These are phyloP conservation scores for Hortiboletus campestris DNA, from an alignment of 768 basidiomycete species.

Conservation along the genomic window DNA sequence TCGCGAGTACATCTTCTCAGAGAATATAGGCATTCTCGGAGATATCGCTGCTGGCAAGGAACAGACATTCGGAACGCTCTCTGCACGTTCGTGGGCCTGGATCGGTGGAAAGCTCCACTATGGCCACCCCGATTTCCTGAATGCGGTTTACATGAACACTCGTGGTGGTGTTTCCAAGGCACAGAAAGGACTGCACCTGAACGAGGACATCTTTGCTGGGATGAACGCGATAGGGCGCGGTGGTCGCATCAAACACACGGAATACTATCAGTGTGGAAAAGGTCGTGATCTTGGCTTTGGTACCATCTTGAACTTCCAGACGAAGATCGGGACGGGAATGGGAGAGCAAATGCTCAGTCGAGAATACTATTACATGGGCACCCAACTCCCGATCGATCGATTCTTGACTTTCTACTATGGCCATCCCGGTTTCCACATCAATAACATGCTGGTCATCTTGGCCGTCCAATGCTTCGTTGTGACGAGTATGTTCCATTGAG, in stretches of 20 bases:
- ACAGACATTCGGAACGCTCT: constrained; percentile 97
- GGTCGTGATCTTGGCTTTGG: constrained; percentile 99
- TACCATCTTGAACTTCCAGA: constrained; percentile 99
- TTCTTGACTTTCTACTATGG: constrained; percentile 99
- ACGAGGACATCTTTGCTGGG: constrained; percentile 99
- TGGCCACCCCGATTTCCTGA: constrained; percentile 99
- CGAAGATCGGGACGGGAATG: constrained; percentile 99
- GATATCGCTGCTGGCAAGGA: constrained; percentile 99
- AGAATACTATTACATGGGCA: constrained; percentile 98
- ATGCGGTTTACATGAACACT: constrained; percentile 96
- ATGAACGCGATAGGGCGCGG: constrained; percentile 98
- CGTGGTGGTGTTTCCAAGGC: constrained; percentile 99
- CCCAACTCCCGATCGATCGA: constrained; percentile 95
- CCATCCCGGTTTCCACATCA: constrained; percentile 99
- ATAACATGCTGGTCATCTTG: constrained; percentile 98
- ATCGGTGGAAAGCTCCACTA: constrained; percentile 99
- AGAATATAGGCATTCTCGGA: constrained; percentile 98
- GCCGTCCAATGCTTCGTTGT: constrained; percentile 95
- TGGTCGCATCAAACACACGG: constrained; percentile 96
- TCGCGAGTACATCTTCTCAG: constrained; percentile 99
- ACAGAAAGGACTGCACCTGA: constrained; percentile 97
- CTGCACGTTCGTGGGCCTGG: constrained; percentile 95
- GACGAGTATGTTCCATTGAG: constrained; percentile 58
- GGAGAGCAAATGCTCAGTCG: constrained; percentile 99
- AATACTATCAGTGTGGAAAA: constrained; percentile 99